Evolutionary conservation across 192 early-diverging fungal genomes (phyloP), one percentile per base, ranked within the genome.

Genomic region (Linnemannia zychae): DNA sequence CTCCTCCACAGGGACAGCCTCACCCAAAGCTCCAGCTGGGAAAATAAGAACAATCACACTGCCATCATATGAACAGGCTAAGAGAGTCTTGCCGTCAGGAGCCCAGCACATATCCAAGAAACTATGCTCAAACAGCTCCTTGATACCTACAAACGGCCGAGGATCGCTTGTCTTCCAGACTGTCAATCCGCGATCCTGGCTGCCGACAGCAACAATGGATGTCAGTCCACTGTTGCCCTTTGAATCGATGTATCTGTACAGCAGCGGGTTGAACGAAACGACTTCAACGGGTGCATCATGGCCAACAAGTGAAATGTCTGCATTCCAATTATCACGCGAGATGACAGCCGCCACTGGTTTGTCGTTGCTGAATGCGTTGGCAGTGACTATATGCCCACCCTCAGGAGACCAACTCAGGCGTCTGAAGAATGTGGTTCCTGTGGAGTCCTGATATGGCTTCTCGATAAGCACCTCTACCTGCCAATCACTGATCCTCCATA

Each of bases 401-500:
- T 98, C 97, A 4, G 98, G 98, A n/a, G 96, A 94, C 97, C 97
- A 99, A 77, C 94, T 95, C 53, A 98, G 89, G 31, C 98, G 88
- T 13, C 96, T 91, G 74, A 97, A 99, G 71, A 98, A 97, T 3
- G 98, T 98, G 0, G 95, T 95, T 24, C 94, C 94, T 1, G 95
- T 93, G n/a, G 95, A 94, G 74, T 92, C 90, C 48, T 88, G 72
- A 76, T 94, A 98, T 24, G 96, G 97, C 50, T 91, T 91, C 4
- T 81, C 87, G 5, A 99, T 91, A 16, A 92, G 90, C 3, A 89
- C 89, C 78, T 98, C 95, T n/a, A 93, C 78, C 33, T 87, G 81
- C 98, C 98, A 99, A 78, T 98, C 97, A 11, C 92, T 92, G 17
- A 95, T 95, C 73, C 95, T 88, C 95, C 96, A 99, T 7, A 99